phyloP scores from a whole-genome alignment of 2,329 filamentous ascomycete genomes.

The Fusarium oxysporum region DNA sequence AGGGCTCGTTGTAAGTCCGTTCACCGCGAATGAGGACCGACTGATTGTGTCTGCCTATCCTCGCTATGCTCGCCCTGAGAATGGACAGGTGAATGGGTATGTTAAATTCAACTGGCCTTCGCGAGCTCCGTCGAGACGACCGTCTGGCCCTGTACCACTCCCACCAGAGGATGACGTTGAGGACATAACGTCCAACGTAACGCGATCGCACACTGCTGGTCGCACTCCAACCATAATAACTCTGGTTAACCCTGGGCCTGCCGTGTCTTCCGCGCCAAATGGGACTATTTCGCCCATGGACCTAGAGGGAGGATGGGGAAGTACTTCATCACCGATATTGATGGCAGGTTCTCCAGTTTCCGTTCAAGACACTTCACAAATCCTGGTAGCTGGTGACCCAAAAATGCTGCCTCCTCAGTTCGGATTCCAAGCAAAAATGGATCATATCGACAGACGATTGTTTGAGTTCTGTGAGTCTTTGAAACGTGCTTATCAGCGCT shows the following conservation, averaged over 20 bases:
- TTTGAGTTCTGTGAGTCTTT: constrained; percentile 52
- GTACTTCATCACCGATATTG: constrained; percentile 15
- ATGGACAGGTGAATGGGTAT: constrained; percentile 54
- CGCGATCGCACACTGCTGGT: constrained; percentile 1
- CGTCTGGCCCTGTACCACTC: constrained; percentile 11
- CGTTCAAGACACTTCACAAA: constrained; percentile 17
- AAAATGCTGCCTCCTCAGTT: constrained; percentile 47
- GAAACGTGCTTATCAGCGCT: background rate
- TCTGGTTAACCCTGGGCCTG: constrained; percentile 16
- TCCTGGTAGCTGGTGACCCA: constrained; percentile 33
- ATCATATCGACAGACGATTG: constrained; percentile 49
- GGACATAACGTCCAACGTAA: constrained; percentile 27
- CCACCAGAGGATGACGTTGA: constrained; percentile 26
- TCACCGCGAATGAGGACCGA: constrained; percentile 47
- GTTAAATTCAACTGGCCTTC: constrained; percentile 54
- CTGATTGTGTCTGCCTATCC: constrained; percentile 41
- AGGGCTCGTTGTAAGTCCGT: constrained; percentile 47
- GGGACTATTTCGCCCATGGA: constrained; percentile 15
- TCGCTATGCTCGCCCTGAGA: constrained; percentile 47
- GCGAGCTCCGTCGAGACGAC: constrained; percentile 30
- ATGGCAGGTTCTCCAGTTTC: constrained; percentile 12
- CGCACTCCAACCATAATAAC: constrained; percentile 18
- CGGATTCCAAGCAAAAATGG: constrained; percentile 50
- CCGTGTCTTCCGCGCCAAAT: background rate
- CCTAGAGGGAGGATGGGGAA: constrained; percentile 16